Percentiles rank a stretch among this genome's conserved stretches.
These are phyloP conservation scores for Yarrowia bubula DNA, from an alignment of 805 yeast genomes.

Conservation along the genomic window DNA sequence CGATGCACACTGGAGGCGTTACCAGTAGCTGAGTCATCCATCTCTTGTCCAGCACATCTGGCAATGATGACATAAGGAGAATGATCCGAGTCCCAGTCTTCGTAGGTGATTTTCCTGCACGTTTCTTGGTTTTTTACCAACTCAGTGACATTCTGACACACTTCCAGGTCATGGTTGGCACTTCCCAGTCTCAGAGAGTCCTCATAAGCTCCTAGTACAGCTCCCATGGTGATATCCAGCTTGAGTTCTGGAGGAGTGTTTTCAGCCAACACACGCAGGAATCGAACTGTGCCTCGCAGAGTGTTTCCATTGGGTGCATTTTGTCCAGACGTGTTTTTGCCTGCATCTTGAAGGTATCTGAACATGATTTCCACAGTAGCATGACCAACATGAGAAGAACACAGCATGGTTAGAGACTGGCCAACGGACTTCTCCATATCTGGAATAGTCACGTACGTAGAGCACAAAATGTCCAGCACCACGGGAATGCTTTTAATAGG, in stretches of 20 bases:
- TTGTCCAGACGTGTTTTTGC: slow-evolving; percentile 30
- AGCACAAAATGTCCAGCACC: slow-evolving; percentile 49
- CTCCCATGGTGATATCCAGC: slow-evolving; percentile 37
- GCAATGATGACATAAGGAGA: slow-evolving; percentile 45
- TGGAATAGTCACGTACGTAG: slow-evolving; percentile 43
- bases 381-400: slow-evolving; percentile 43
- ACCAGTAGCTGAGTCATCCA: not conserved
- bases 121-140: slow-evolving; percentile 42
- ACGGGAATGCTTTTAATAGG: slow-evolving; percentile 45
- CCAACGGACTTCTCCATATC: slow-evolving; percentile 42
- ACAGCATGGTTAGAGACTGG: slow-evolving; percentile 44
- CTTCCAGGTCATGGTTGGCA: slow-evolving; percentile 44
- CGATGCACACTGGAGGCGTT: not conserved
- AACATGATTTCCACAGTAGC: slow-evolving; percentile 39
- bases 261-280: slow-evolving; percentile 36
- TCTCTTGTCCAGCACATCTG: not conserved
- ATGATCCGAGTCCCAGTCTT: slow-evolving; percentile 37
- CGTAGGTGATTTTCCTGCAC: slow-evolving; percentile 34
- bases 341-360: slow-evolving; percentile 35
- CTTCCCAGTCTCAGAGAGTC: slow-evolving; percentile 41
- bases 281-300: slow-evolving; percentile 42
- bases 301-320: slow-evolving; percentile 34
- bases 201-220: slow-evolving; percentile 41
- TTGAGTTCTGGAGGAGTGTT: slow-evolving; percentile 36
- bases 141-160: slow-evolving; percentile 44